Conservation (phyloP, 305 asterid genomes). For the Solanum hybrid region DNA sequence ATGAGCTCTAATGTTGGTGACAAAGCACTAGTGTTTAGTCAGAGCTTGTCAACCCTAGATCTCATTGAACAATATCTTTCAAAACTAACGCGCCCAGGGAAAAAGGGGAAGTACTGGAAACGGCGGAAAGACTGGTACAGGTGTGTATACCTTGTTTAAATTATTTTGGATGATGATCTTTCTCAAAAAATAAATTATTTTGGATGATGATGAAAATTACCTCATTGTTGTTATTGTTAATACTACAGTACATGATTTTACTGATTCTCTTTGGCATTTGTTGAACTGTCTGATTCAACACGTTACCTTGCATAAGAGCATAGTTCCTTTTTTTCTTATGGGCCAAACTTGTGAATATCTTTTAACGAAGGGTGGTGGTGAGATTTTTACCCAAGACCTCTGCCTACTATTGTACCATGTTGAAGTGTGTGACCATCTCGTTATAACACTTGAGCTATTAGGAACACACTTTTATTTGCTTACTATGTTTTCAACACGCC, state of each 20-base stretch:
- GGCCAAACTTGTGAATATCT: neutral
- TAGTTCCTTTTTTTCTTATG: neutral
- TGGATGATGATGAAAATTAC: neutral
- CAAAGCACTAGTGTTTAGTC: constrained; percentile 92
- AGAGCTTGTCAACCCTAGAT: constrained; percentile 81
- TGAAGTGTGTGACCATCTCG: neutral
- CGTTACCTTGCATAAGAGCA: neutral
- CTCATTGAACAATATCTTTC: constrained; percentile 82
- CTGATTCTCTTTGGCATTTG: neutral
- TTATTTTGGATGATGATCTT: neutral
- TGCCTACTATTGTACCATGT: neutral
- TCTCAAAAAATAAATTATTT: neutral
- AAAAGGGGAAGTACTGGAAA: constrained; percentile 71
- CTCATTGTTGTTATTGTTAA: neutral
- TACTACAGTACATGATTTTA: neutral
- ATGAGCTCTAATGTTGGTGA: constrained; percentile 84
- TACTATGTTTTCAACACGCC: neutral
- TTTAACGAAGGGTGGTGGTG: neutral
- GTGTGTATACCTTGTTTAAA: constrained; percentile 31
- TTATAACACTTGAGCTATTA: neutral
- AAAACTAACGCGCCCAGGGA: constrained; percentile 66
- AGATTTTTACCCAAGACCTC: neutral
- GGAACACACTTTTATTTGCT: neutral
- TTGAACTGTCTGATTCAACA: neutral
- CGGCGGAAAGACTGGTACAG: constrained; percentile 99